These are phyloP conservation scores for Boletus rubropictus DNA, from an alignment of 768 basidiomycete species.

Conservation along the genomic window DNA sequence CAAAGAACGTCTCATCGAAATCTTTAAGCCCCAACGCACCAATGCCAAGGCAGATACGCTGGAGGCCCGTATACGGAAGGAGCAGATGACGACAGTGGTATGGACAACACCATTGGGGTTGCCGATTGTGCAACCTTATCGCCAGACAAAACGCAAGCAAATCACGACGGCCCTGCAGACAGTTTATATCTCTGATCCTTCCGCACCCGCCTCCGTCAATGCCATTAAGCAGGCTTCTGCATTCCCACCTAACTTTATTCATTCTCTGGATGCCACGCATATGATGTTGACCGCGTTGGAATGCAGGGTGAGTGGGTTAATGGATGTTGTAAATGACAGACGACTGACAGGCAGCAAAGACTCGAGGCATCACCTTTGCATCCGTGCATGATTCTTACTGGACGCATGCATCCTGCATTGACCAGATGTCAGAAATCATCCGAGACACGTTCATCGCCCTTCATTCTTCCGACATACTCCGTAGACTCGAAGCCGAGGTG, in stretches of 20 bases:
- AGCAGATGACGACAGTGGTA: constrained; percentile 92
- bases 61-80: constrained; percentile 53
- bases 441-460: constrained; percentile 91
- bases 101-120: constrained; percentile 97
- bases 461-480: constrained; percentile 82
- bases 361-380: constrained; percentile 75
- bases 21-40: constrained; percentile 22
- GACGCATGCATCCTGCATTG: constrained; percentile 87
- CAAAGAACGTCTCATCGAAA: constrained; percentile 51
- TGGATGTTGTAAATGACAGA: not conserved
- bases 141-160: constrained; percentile 77
- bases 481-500: constrained; percentile 69
- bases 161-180: constrained; percentile 80
- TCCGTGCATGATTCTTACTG: constrained; percentile 99
- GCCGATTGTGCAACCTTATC: constrained; percentile 94
- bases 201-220: constrained; percentile 72
- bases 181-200: constrained; percentile 86
- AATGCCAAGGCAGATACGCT: constrained; percentile 19
- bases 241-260: constrained; percentile 98
- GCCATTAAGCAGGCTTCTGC: constrained; percentile 86
- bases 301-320: constrained; percentile 55
- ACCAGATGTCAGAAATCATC: constrained; percentile 84
- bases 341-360: constrained; percentile 36
- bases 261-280: constrained; percentile 95
- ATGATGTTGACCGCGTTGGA: constrained; percentile 96